Evolutionary conservation across 2,329 filamentous ascomycete species (phyloP), one percentile per base, ranked within the genome.

Genomic region (Colletotrichum simmondsii): DNA sequence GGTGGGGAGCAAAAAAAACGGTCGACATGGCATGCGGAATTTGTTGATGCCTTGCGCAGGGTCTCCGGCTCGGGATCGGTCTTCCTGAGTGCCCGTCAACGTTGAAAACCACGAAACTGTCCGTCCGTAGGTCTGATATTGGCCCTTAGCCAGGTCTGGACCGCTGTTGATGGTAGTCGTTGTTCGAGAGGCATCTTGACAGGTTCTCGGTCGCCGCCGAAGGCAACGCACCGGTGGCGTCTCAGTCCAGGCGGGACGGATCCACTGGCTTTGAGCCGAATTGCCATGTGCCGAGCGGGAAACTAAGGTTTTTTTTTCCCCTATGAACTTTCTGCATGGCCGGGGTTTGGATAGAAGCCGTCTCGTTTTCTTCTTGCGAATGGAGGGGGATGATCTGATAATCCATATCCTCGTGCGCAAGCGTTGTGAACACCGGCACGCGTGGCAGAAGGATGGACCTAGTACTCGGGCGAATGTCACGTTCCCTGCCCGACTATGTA

Each of bases 241-340:
- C 37, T 42, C 11, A 42, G 11, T 30, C 46, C 4, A 32, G 42
- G 54, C 46, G 32, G 65, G 60, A 61, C 70, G 46, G 56, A 30
- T 57, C 60, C 60, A 57, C 66, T 65, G 56, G 66, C 56, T 57
- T 37, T 37, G 54, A 60, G 37, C 49, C 52, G 49, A 57, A 49
- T 65, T 65, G 32, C 49, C 70, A 65, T 70, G 60, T 72, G 70
- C 53, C 66, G 60, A 65, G 42, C 60, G 59, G 65, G 52, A 69
- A 37, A 58, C 67, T 57, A 61, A 61, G 32, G 32, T 22, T 56
- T 56, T 22, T 5, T 35, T 35, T 12, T 11, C 11, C n/a, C 53
- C 24, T 11, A 28, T 28, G 11, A 12, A 8, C 26, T 56, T 24
- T 10, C 37, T 26, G 22, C 14, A 10, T 28, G 49, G 11, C 52